Percentiles rank a stretch among this genome's conserved stretches.
These are phyloP conservation scores for Prototheca wickerhamii DNA, from an alignment of 163 green algal genomes.

Conservation along the genomic window DNA sequence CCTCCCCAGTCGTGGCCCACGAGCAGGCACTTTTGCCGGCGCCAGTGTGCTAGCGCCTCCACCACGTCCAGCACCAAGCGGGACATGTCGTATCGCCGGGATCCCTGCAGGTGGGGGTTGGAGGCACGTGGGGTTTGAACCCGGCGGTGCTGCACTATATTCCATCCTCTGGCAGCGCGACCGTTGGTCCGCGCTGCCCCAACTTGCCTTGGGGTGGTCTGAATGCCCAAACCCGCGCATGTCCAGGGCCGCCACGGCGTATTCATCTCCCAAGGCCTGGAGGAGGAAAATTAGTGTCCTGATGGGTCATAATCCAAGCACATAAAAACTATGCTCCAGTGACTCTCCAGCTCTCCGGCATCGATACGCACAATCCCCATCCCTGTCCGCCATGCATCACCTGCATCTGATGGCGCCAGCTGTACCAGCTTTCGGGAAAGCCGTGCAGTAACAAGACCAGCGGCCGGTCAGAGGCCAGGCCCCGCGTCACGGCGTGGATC, in stretches of 20 bases:
- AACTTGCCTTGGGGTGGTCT: conserved; percentile 37
- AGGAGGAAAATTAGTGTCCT: no score
- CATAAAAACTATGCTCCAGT: no score
- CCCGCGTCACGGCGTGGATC: background rate
- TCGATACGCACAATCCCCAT: background rate
- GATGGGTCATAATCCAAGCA: no score
- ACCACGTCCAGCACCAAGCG: conserved; percentile 16
- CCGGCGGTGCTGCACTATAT: no score
- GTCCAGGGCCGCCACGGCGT: conserved; percentile 61
- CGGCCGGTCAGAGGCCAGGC: conserved; percentile 14
- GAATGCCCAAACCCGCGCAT: conserved; percentile 56
- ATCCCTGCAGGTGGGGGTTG: no score
- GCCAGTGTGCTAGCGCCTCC: background rate
- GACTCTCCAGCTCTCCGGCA: background rate
- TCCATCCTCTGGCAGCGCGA: no score
- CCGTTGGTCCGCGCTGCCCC: no score
- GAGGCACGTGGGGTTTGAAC: no score
- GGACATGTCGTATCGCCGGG: conserved; percentile 2
- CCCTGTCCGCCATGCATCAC: background rate
- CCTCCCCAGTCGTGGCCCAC: conserved; percentile 58
- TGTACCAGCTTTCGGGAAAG: conserved; percentile 70
- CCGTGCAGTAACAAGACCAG: conserved; percentile 70
- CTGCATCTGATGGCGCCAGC: conserved; percentile 54
- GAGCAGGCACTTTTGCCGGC: background rate
- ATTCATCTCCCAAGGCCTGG: conserved; percentile 37